phyloP scores from a whole-genome alignment of 2,329 filamentous ascomycete species.

The Scedosporium boydii region DNA sequence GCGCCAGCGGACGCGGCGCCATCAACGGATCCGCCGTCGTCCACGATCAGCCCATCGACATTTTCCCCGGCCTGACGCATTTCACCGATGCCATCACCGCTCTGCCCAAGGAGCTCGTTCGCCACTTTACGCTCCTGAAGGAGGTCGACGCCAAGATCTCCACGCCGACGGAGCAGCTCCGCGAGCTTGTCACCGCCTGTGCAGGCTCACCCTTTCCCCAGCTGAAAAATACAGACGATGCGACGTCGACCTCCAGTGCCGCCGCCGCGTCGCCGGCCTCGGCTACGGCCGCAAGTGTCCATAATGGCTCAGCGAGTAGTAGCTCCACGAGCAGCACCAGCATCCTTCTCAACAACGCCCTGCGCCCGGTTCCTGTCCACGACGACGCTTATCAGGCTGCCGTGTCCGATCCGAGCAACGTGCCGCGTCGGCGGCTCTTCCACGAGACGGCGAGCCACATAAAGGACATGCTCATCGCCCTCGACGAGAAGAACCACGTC shows the following conservation, averaged over 20 bases:
- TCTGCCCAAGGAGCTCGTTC: constrained; percentile 86
- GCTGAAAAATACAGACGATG: constrained; percentile 32
- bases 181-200: constrained; percentile 61
- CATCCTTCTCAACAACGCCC: constrained; percentile 24
- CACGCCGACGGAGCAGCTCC: constrained; percentile 73
- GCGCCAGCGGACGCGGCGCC: constrained; percentile 33
- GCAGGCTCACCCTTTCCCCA: constrained; percentile 40
- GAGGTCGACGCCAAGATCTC: constrained; percentile 97
- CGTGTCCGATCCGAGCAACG: constrained; percentile 46
- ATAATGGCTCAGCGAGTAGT: constrained; percentile 31
- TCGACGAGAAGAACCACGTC: constrained; percentile 97
- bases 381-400: constrained; percentile 32
- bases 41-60: constrained; percentile 53
- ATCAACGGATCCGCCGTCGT: constrained; percentile 27
- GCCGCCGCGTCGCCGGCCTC: constrained; percentile 32
- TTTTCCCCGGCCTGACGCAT: constrained; percentile 57
- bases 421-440: constrained; percentile 64
- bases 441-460: constrained; percentile 69
- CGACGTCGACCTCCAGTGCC: neutral
- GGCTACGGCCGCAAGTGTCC: constrained; percentile 30
- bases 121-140: constrained; percentile 91
- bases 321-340: constrained; percentile 14
- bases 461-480: constrained; percentile 74
- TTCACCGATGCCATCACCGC: constrained; percentile 91
- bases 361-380: constrained; percentile 27